phyloP scores from a whole-genome alignment of 2,329 filamentous ascomycete species.

The Sarocladium oryzae region DNA sequence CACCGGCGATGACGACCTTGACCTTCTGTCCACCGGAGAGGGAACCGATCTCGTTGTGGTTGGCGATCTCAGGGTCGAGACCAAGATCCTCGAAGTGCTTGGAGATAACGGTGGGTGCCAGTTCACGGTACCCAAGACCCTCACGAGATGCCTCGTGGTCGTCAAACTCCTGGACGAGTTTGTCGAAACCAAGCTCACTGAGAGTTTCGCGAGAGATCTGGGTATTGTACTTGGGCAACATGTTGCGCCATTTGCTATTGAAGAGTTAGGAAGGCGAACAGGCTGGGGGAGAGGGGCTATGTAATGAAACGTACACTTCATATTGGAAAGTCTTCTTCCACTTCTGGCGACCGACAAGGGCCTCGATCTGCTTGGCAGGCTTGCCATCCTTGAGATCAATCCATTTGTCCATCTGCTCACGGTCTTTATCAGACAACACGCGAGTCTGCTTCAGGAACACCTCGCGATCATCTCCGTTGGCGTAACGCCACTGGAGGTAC shows the following conservation, averaged over 20 bases:
- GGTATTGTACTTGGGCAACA: slow-evolving; percentile 88
- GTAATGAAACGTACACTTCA: slow-evolving; percentile 62
- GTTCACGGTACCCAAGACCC: slow-evolving; percentile 89
- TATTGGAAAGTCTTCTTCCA: slow-evolving; percentile 99
- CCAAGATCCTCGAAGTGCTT: slow-evolving; percentile 98
- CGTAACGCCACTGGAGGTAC: slow-evolving; percentile 97
- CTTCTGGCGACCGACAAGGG: slow-evolving; percentile 92
- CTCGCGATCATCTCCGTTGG: slow-evolving; percentile 93
- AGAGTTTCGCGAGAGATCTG: slow-evolving; percentile 92
- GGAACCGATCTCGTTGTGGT: slow-evolving; percentile 96
- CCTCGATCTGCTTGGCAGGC: slow-evolving; percentile 70
- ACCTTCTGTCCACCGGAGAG: slow-evolving; percentile 97
- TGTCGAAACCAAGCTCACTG: slow-evolving; percentile 76
- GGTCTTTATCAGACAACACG: slow-evolving; percentile 76
- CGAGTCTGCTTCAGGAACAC: slow-evolving; percentile 97
- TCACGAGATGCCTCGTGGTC: slow-evolving; percentile 98
- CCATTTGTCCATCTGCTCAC: slow-evolving; percentile 83
- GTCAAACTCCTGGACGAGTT: slow-evolving; percentile 95
- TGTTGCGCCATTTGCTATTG: slow-evolving; percentile 72
- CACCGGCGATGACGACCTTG: slow-evolving; percentile 93
- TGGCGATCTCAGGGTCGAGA: slow-evolving; percentile 93
- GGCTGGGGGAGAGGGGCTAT: neutral
- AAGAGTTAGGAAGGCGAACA: neutral
- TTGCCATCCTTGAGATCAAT: slow-evolving; percentile 81
- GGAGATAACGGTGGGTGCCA: slow-evolving; percentile 88